Conservation (phyloP, 805 yeast species). For the Candida sonorensis region DNA sequence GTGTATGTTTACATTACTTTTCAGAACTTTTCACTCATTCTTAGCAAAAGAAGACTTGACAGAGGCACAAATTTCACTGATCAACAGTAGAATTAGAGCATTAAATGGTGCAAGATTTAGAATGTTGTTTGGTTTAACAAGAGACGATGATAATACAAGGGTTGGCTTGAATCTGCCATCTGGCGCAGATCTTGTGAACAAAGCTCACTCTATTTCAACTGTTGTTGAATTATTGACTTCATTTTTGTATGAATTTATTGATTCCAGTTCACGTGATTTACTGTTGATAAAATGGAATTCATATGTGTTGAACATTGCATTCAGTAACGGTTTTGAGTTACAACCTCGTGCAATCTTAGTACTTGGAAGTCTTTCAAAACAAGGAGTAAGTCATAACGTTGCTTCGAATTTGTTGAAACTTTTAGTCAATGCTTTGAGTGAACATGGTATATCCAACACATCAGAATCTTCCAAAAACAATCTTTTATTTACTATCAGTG, state of each 20-base stretch:
- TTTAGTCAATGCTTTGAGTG: slow-evolving; percentile 23
- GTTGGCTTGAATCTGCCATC: slow-evolving; percentile 16
- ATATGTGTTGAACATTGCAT: slow-evolving; percentile 55
- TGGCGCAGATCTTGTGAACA: slow-evolving; percentile 31
- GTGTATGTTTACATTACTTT: slow-evolving; percentile 52
- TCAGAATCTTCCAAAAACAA: slow-evolving; percentile 5
- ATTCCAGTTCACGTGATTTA: slow-evolving; percentile 37
- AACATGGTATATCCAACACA: slow-evolving; percentile 13
- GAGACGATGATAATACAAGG: slow-evolving; percentile 34
- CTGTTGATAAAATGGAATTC: slow-evolving; percentile 67
- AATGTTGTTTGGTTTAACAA: slow-evolving; percentile 62
- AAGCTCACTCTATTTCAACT: slow-evolving; percentile 45
- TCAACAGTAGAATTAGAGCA: slow-evolving; percentile 41
- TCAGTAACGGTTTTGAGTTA: slow-evolving; percentile 46
- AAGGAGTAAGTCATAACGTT: slow-evolving; percentile 54
- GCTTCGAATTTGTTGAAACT: slow-evolving; percentile 21
- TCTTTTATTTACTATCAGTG: slow-evolving; percentile 30
- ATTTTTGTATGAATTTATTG: slow-evolving; percentile 44
- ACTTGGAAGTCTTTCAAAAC: slow-evolving; percentile 59
- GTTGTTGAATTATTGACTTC: slow-evolving; percentile 50
- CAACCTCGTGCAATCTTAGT: slow-evolving; percentile 64
- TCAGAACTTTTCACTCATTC: slow-evolving; percentile 66
- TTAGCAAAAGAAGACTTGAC: slow-evolving; percentile 49
- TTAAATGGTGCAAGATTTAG: slow-evolving; percentile 59
- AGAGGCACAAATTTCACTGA: slow-evolving; percentile 28